phyloP scores from a whole-genome alignment of 805 yeast species.

The Lipomyces spencermartinsiae region DNA sequence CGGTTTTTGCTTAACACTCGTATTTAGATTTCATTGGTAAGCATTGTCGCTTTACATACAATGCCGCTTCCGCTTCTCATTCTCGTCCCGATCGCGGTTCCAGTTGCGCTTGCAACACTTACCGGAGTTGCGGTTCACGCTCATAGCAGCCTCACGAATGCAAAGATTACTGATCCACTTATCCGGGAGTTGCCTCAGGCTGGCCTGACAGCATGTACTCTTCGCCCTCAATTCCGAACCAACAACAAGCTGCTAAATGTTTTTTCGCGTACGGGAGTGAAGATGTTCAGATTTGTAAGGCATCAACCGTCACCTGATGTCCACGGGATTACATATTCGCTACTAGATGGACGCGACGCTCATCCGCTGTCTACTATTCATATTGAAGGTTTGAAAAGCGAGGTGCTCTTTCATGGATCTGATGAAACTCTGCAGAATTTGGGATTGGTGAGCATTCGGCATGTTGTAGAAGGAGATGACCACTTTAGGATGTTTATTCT shows the following conservation, averaged over 20 bases:
- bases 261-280: conserved; percentile 24
- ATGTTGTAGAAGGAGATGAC: conserved; percentile 66
- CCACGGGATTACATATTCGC: conserved; percentile 18
- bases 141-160: background rate
- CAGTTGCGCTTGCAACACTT: conserved; percentile 13
- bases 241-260: conserved; percentile 27
- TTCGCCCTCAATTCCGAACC: conserved; percentile 35
- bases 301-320: conserved; percentile 17
- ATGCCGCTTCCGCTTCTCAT: conserved; percentile 17
- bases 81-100: conserved; percentile 14
- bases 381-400: conserved; percentile 20
- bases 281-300: conserved; percentile 20
- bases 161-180: conserved; percentile 12
- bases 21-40: background rate
- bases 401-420: conserved; percentile 18
- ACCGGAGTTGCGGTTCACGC: conserved; percentile 16
- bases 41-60: background rate
- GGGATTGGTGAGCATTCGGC: conserved; percentile 69
- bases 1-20: background rate
- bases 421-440: conserved; percentile 40
- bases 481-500: conserved; percentile 65
- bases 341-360: conserved; percentile 13
- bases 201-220: conserved; percentile 30
- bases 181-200: conserved; percentile 32
- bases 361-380: conserved; percentile 21